These are phyloP conservation scores for Cystofilobasidium bisporidii DNA, from an alignment of 768 basidiomycete genomes.

Conservation along the genomic window DNA sequence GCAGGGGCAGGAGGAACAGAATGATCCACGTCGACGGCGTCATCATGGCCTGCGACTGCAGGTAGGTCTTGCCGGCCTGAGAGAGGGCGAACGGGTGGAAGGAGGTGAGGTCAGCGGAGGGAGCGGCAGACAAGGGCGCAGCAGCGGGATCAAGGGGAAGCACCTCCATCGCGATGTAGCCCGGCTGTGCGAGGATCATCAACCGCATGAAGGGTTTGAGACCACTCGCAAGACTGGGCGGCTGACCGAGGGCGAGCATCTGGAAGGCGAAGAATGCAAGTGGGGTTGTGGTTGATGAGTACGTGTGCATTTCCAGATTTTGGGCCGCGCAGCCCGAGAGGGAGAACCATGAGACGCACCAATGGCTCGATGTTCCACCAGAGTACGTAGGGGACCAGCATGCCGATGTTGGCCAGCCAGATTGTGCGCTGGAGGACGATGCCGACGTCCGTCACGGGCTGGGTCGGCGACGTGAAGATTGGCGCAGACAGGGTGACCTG, in stretches of 20 bases:
- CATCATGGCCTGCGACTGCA: slow-evolving; percentile 55
- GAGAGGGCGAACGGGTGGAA: no score
- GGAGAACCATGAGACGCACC: slow-evolving; percentile 38
- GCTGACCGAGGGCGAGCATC: slow-evolving; percentile 5
- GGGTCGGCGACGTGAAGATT: slow-evolving; percentile 56
- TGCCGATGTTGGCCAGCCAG: slow-evolving; percentile 53
- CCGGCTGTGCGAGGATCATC: not conserved
- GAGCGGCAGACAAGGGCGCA: no score
- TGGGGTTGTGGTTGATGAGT: no score
- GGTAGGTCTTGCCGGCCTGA: slow-evolving; percentile 11
- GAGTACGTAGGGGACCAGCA: slow-evolving; percentile 53
- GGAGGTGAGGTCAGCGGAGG: no score
- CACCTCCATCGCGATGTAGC: no score
- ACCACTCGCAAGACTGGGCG: not conserved
- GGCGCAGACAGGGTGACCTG: slow-evolving; percentile 70
- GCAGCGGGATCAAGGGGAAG: no score
- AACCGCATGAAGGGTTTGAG: not conserved
- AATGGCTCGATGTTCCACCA: slow-evolving; percentile 61
- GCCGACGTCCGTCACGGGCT: slow-evolving; percentile 53
- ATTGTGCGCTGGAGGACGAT: slow-evolving; percentile 63
- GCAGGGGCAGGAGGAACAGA: slow-evolving; percentile 56
- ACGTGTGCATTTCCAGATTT: no score
- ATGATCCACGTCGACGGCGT: slow-evolving; percentile 58
- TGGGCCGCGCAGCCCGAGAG: no score
- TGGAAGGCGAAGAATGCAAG: not conserved